A percentile compares a stretch with the other conserved stretches of the same genome.
These are phyloP conservation scores for Amylostereum chailletii DNA, from an alignment of 1,284 basidiomycete genomes.

Conservation along the genomic window DNA sequence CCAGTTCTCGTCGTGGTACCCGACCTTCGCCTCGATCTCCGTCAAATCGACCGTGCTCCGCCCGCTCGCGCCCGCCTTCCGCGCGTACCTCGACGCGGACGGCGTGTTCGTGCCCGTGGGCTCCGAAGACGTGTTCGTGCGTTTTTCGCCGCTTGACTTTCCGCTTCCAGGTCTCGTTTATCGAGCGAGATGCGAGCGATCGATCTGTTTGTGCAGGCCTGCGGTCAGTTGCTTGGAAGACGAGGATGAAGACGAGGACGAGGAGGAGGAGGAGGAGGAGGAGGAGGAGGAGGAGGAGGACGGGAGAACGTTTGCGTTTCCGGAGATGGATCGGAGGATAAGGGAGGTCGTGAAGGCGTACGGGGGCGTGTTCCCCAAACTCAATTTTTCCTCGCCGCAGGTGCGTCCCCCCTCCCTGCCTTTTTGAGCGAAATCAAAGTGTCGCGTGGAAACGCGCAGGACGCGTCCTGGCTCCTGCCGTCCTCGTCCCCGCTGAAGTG, in stretches of 20 bases:
- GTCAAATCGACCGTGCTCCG: conserved; percentile 77
- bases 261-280: conserved; percentile 28
- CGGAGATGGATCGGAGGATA: conserved; percentile 72
- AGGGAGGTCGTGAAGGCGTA: conserved; percentile 61
- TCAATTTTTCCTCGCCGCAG: conserved; percentile 89
- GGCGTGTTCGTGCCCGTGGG: conserved; percentile 79
- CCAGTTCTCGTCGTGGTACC: conserved; percentile 88
- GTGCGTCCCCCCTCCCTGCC: conserved; percentile 29
- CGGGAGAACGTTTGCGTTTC: conserved; percentile 47
- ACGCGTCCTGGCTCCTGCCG: conserved; percentile 88
- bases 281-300: conserved; percentile 27
- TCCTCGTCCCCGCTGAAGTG: conserved; percentile 84
- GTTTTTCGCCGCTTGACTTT: conserved; percentile 14
- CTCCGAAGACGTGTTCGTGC: conserved; percentile 62
- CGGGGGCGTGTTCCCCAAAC: conserved; percentile 87
- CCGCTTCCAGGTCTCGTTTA: conserved; percentile 6
- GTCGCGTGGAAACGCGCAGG: conserved; percentile 37
- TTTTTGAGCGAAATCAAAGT: no score
- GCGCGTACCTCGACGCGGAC: conserved; percentile 70
- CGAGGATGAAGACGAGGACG: conserved; percentile 32
- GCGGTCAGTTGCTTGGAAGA: conserved; percentile 51
- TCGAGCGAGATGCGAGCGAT: not conserved
- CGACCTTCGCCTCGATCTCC: conserved; percentile 57
- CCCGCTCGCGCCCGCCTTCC: conserved; percentile 59
- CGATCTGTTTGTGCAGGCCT: conserved; percentile 29